Conservation (phyloP, 192 early-diverging fungal species). For the Spizellomyces punctatus region DNA sequence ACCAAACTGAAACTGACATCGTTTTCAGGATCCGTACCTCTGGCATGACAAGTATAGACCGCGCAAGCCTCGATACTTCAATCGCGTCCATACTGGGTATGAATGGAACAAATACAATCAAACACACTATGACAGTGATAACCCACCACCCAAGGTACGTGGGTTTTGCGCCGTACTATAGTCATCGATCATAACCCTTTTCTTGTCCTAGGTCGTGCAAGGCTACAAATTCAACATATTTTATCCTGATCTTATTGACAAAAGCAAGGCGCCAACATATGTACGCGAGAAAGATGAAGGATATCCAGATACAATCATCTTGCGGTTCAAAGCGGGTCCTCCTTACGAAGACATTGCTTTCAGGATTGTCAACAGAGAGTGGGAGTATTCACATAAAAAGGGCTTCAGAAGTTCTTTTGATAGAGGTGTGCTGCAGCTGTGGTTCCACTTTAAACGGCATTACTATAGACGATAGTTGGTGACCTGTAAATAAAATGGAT, state of each 20-base stretch:
- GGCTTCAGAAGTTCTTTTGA: constrained; percentile 51
- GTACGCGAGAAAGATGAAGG: constrained; percentile 65
- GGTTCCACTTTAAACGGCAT: constrained; percentile 51
- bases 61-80: constrained; percentile 93
- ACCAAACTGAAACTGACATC: no score
- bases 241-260: constrained; percentile 97
- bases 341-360: constrained; percentile 99
- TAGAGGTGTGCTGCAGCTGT: constrained; percentile 49
- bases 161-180: background rate
- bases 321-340: constrained; percentile 91
- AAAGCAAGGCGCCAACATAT: constrained; percentile 88
- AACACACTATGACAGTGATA: constrained; percentile 96
- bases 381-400: constrained; percentile 91
- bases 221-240: constrained; percentile 99
- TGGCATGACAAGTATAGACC: constrained; percentile 89
- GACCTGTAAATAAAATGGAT: no score
- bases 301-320: constrained; percentile 74
- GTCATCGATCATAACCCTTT: background rate
- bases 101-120: constrained; percentile 99
- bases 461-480: constrained; percentile 28
- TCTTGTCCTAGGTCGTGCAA: constrained; percentile 73
- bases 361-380: constrained; percentile 92
- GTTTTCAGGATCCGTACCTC: constrained; percentile 36
- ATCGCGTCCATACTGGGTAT: constrained; percentile 96
- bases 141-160: constrained; percentile 89